phyloP scores from a whole-genome alignment of 768 basidiomycete species.

The Phylloporus sp. region DNA sequence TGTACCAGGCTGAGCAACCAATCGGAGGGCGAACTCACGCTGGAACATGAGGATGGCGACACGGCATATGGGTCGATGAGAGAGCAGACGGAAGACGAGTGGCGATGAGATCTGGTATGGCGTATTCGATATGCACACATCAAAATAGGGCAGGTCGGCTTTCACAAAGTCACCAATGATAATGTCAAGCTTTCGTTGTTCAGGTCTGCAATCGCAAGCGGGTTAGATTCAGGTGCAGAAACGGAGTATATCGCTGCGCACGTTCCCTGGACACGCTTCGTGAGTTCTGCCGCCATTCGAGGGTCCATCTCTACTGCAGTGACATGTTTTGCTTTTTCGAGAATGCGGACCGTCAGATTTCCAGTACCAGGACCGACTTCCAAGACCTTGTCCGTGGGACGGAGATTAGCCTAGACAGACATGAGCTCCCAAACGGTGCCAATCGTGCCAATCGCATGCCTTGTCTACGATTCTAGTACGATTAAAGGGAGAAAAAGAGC shows the following conservation, averaged over 20 bases:
- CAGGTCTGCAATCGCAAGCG: constrained; percentile 55
- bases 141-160: constrained; percentile 96
- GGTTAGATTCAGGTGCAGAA: background rate
- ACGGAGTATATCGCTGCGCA: constrained; percentile 43
- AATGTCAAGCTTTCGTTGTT: constrained; percentile 91
- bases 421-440: constrained; percentile 1
- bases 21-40: constrained; percentile 92
- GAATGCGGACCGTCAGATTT: constrained; percentile 89
- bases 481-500: background rate
- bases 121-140: constrained; percentile 98
- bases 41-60: constrained; percentile 99
- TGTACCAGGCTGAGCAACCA: constrained; percentile 81
- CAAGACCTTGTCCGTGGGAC: constrained; percentile 92
- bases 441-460: constrained; percentile 27
- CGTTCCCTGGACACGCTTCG: constrained; percentile 98
- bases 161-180: constrained; percentile 98
- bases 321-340: constrained; percentile 89
- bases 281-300: constrained; percentile 96
- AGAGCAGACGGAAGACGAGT: constrained; percentile 93
- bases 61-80: constrained; percentile 91
- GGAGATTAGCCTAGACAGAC: constrained; percentile 69
- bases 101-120: constrained; percentile 99
- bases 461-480: constrained; percentile 57
- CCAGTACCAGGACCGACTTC: constrained; percentile 98
- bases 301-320: constrained; percentile 98